Conservation (phyloP, 2,329 filamentous ascomycete species). For the Trichoderma cornu-damae region DNA sequence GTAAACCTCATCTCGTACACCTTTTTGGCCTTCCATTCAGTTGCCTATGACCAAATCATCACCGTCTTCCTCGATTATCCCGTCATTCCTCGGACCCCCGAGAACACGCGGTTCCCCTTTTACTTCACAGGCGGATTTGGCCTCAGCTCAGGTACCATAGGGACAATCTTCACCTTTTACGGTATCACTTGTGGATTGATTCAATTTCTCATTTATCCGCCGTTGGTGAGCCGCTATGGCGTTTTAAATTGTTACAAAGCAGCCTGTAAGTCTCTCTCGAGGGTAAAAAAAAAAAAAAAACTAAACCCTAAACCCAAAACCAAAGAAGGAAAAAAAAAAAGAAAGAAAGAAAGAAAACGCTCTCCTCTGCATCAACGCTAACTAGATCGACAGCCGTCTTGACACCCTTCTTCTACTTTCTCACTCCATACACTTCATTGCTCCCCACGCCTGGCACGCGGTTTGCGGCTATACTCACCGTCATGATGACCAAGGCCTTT, state of each 20-base stretch:
- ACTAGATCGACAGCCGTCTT: slow-evolving; percentile 44
- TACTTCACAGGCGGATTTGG: slow-evolving; percentile 82
- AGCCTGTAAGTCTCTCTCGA: slow-evolving; percentile 41
- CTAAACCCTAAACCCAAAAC: background rate
- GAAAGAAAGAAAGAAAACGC: background rate
- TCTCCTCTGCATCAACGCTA: background rate
- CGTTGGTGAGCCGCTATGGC: slow-evolving; percentile 66
- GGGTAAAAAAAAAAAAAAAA: background rate
- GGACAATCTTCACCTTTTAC: slow-evolving; percentile 78
- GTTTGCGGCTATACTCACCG: slow-evolving; percentile 55
- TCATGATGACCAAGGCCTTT: slow-evolving; percentile 71
- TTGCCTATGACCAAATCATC: slow-evolving; percentile 81
- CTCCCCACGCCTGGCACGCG: slow-evolving; percentile 45
- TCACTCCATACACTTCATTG: slow-evolving; percentile 77
- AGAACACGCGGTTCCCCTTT: slow-evolving; percentile 63
- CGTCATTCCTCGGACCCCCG: slow-evolving; percentile 48
- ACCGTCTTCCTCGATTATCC: slow-evolving; percentile 85
- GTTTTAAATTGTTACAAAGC: slow-evolving; percentile 66
- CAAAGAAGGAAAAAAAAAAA: too few species aligned
- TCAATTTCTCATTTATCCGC: slow-evolving; percentile 83
- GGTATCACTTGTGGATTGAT: slow-evolving; percentile 73
- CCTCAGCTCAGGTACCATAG: slow-evolving; percentile 66
- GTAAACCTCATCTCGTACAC: slow-evolving; percentile 75
- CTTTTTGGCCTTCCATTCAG: slow-evolving; percentile 72
- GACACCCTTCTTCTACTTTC: slow-evolving; percentile 70